Evolutionary conservation across 768 basidiomycete genomes (phyloP).

Genomic region (Lactifluus hygrophoroides): DNA sequence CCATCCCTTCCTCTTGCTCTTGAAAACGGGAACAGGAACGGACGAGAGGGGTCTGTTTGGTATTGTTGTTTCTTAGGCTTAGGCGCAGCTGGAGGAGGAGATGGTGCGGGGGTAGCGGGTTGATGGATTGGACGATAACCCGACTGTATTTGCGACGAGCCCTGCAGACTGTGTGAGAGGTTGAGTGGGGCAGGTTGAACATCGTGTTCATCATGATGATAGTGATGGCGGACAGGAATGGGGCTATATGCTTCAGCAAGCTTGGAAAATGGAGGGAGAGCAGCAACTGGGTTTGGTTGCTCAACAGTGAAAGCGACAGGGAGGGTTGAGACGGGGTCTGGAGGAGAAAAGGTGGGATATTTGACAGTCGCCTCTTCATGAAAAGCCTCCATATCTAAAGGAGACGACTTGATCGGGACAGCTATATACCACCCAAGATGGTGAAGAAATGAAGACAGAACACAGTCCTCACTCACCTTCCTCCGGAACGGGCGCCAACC

Average conservation of each 20-base stretch:
- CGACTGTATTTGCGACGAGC: slow-evolving; percentile 31
- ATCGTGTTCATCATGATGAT: slow-evolving; percentile 76
- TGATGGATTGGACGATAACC: slow-evolving; percentile 44
- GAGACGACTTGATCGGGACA: slow-evolving; percentile 78
- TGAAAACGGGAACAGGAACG: slow-evolving; percentile 95
- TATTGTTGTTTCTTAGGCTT: slow-evolving; percentile 99
- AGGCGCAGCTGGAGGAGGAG: slow-evolving; percentile 63
- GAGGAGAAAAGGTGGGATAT: slow-evolving; percentile 86
- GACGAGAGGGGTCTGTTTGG: slow-evolving; percentile 90
- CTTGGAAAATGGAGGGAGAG: slow-evolving; percentile 42
- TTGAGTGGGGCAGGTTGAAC: slow-evolving; percentile 34
- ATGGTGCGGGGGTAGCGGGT: slow-evolving; percentile 84
- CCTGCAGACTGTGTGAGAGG: slow-evolving; percentile 26
- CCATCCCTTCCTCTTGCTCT: slow-evolving; percentile 43
- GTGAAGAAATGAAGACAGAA: not conserved
- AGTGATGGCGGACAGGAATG: slow-evolving; percentile 89
- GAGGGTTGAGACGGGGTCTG: slow-evolving; percentile 31
- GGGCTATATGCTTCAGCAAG: slow-evolving; percentile 89
- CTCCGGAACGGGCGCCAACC: slow-evolving; percentile 49
- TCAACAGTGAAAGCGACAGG: slow-evolving; percentile 24
- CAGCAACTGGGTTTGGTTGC: slow-evolving; percentile 21
- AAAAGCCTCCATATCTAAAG: slow-evolving; percentile 84
- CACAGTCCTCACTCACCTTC: slow-evolving; percentile 30
- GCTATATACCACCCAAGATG: slow-evolving; percentile 28
- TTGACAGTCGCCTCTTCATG: slow-evolving; percentile 88